These are phyloP conservation scores for Backusella macrospora DNA, from an alignment of 192 early-diverging fungal genomes.

Conservation along the genomic window DNA sequence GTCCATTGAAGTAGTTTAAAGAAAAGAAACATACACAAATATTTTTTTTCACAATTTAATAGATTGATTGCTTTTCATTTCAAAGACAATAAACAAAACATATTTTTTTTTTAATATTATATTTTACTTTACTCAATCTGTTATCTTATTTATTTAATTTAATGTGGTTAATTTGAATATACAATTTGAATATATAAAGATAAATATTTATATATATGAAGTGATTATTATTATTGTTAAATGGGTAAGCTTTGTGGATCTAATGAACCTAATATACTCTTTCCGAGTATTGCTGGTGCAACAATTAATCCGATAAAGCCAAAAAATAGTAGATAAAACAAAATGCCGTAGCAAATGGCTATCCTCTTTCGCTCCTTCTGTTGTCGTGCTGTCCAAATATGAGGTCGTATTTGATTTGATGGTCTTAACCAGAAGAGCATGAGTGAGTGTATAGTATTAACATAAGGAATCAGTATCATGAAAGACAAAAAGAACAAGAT, in stretches of 20 bases:
- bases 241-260: slow-evolving; percentile 4
- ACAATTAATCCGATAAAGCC: slow-evolving; percentile 67
- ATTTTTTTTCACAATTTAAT: too few species aligned
- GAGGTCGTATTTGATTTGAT: slow-evolving; percentile 74
- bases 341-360: slow-evolving; percentile 67
- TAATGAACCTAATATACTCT: background rate
- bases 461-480: slow-evolving; percentile 71
- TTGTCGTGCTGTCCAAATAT: slow-evolving; percentile 72
- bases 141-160: background rate
- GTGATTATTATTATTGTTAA: background rate
- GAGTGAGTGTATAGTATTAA: slow-evolving; percentile 74
- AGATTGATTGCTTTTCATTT: too few species aligned
- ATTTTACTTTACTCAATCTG: background rate
- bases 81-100: background rate
- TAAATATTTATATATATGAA: background rate
- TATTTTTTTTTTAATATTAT: background rate
- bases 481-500: slow-evolving; percentile 76
- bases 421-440: slow-evolving; percentile 88
- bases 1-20: slow-evolving; percentile 30
- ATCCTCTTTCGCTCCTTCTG: slow-evolving; percentile 61
- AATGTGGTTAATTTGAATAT: background rate
- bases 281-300: slow-evolving; percentile 57
- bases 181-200: background rate
- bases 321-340: slow-evolving; percentile 66
- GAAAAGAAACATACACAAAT: background rate